Base-by-base conservation (phyloP, 2,329 filamentous ascomycete species). In the Graphilbum ipis-grandicollis region DNA sequence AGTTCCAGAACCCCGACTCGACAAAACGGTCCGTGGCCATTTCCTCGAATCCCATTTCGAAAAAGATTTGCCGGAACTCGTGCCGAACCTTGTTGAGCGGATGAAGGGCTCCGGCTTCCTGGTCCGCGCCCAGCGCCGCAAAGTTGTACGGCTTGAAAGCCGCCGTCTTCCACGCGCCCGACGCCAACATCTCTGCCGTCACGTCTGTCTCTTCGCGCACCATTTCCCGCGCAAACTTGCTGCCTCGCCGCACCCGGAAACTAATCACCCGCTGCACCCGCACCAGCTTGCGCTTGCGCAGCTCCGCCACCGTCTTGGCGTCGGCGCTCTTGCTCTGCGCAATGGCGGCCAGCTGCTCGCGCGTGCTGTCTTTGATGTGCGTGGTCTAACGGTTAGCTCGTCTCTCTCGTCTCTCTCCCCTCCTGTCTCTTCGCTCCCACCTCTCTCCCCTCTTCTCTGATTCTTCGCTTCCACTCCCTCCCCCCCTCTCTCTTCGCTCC, bases 1-100 rank as follows among this genome's bases (percentile, higher is more conserved):
- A 96, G 60, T 96, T 96, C 85, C 90, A 98, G 75, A 96, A 94
- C 33, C 88, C 86, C 12, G 86, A 88, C 62, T 98, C 90, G 44
- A 96, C 86, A 55, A 78, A 94, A 56, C 82, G 75, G 60, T 80
- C 79, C 35, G 88, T 94, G 13, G 86, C 82, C 90, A 98, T 96
- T 65, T 98, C 90, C 51, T 88, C 78, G 63, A 96, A 98, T 37
- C 88, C 90, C 77, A 93, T 93, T 56, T 93, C 85, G 61, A 98
- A 96, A 75, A 98, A 98, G 54, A 98, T 94, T 53, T 90, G 81
- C 40, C 90, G 71, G 70, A 98, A 93, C 60, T 96, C 90, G 50
- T 83, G 73, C 48, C 90, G 79, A 49, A 96, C 88, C 66, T 96
- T 96, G 63, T 85, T 94, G 47, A 98, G 63, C 52, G 77, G 75